Evolutionary conservation across 768 basidiomycete species (phyloP).

Genomic region (Hortiboletus campestris): DNA sequence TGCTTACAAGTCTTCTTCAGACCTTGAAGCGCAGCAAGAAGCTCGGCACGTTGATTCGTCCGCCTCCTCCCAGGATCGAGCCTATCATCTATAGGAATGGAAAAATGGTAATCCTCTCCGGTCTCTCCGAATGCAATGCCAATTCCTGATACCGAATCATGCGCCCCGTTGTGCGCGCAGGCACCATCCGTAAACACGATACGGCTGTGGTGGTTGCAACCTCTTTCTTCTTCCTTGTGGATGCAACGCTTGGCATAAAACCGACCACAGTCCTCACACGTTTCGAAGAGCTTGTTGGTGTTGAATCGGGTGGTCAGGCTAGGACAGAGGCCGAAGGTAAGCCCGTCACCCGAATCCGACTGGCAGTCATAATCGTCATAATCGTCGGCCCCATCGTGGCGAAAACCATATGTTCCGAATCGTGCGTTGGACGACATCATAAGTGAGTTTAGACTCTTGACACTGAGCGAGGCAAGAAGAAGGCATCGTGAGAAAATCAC

Average conservation of each 20-base stretch:
- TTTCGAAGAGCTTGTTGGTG: neutral
- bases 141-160: conserved; percentile 11
- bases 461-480: too few relatives aligned
- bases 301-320: neutral
- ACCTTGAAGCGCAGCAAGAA: conserved; percentile 30
- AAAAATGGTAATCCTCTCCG: conserved; percentile 3
- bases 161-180: conserved; percentile 29
- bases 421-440: too few relatives aligned
- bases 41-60: conserved; percentile 34
- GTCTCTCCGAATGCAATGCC: neutral
- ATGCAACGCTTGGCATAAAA: conserved; percentile 6
- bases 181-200: conserved; percentile 36
- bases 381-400: too few relatives aligned
- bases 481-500: too few relatives aligned
- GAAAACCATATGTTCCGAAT: too few relatives aligned
- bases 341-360: neutral
- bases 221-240: neutral
- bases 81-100: conserved; percentile 20
- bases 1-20: conserved; percentile 2
- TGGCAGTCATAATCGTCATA: too few relatives aligned
- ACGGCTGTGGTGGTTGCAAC: conserved; percentile 18
- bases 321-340: neutral
- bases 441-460: too few relatives aligned
- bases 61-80: conserved; percentile 18
- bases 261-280: neutral